Base-by-base conservation (phyloP, 306 rosid species). In the Mimosa bimucronata region DNA sequence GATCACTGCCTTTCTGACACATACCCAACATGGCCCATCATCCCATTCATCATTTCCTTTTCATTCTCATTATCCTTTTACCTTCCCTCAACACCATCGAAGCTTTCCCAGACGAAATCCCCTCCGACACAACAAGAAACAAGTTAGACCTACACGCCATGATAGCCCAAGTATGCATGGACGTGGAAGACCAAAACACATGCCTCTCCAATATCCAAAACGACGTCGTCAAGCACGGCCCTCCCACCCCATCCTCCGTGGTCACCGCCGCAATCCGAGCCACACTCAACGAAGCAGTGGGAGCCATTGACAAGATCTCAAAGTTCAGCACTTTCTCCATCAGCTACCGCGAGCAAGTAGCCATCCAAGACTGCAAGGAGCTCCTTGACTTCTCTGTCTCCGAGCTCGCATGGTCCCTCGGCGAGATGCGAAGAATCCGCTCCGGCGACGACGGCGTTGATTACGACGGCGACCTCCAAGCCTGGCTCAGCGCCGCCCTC, bases 401-500 rank as follows among this genome's bases (percentile, higher is more conserved):
- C 0, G 99, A 95, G 83, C 83, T 95, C 12, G 98, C 99, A 14
- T 89, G 92, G 96, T 95, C 99, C 0, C 30, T 95, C 50, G 89
- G 83, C 0, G 99, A 86, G 81, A 93, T 95, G 98, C 88, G 82
- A 60, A 83, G 78, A 86, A 87, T 92, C 25, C 80, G 97, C 44
- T 80, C 81, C 0, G 94, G 94, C 0, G 88, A 87, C 26, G 69
- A 28, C 6, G 81, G 68, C 21, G 76, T 64, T 21, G 90, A 88
- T 15, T 79, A 83, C 0, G 90, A 90, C 38, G 99, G 94, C 0
- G 86, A 93, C 86, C 85, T 95, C 1, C 89, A 95, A 82, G 93
- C 99, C 6, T 95, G 99, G 99, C 81, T 93, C 0, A 95, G 99
- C 41, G 99, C 99, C 16, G 98, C 99, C 5, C 87, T 93, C 4